phyloP scores from a whole-genome alignment of 2,329 filamentous ascomycete species.

The Pseudopithomyces maydicus region DNA sequence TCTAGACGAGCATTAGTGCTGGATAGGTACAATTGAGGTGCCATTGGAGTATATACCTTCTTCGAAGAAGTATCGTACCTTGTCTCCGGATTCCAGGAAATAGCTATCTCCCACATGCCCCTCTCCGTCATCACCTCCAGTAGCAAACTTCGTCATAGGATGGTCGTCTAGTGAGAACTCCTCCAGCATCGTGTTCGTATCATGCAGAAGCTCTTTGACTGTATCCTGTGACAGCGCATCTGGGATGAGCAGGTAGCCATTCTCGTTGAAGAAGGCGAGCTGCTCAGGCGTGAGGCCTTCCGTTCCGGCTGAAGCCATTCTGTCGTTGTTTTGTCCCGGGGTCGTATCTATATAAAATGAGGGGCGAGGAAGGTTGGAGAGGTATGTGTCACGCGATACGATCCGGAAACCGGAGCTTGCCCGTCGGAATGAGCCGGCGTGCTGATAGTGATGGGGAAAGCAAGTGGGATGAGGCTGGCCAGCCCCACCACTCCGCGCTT shows the following conservation, averaged over 20 bases:
- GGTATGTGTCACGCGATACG: background rate
- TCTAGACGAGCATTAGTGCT: slow-evolving; percentile 53
- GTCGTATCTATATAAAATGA: background rate
- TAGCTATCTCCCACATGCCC: slow-evolving; percentile 95
- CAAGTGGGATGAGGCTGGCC: background rate
- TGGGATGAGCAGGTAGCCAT: slow-evolving; percentile 90
- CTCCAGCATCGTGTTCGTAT: slow-evolving; percentile 75
- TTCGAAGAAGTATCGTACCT: slow-evolving; percentile 96
- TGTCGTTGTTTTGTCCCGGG: background rate
- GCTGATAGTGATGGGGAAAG: background rate
- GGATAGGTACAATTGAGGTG: background rate
- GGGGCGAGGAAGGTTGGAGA: background rate
- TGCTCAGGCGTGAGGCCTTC: slow-evolving; percentile 73
- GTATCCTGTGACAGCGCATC: slow-evolving; percentile 71
- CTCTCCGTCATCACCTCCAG: slow-evolving; percentile 67
- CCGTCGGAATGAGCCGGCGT: slow-evolving; percentile 3
- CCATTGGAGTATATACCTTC: slow-evolving; percentile 56
- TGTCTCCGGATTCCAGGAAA: slow-evolving; percentile 88
- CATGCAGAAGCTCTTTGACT: slow-evolving; percentile 70
- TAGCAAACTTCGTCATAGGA: slow-evolving; percentile 92
- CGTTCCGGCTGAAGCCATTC: slow-evolving; percentile 21
- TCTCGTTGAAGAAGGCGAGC: slow-evolving; percentile 71
- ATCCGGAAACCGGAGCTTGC: background rate
- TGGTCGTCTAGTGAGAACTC: slow-evolving; percentile 80
- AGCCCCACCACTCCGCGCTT: background rate